Percentiles rank a stretch among this genome's conserved stretches.
Conservation (phyloP, 169 alveolate species). For the Cryptosporidium meleagridis region DNA sequence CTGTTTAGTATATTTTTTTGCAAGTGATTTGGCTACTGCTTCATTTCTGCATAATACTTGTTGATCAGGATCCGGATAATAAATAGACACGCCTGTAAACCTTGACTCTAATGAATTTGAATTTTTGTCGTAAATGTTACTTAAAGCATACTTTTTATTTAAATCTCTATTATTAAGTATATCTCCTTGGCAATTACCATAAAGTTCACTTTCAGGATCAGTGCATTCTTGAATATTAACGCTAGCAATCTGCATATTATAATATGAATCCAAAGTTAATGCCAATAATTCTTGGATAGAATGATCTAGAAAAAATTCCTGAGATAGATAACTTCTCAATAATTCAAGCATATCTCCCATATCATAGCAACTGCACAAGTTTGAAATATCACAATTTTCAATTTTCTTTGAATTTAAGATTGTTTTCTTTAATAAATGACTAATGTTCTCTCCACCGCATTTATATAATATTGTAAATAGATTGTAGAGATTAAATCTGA, state of each 20-base stretch:
- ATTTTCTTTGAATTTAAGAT: conserved; percentile 74
- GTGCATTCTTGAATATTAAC: conserved; percentile 47
- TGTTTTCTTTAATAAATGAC: conserved; percentile 73
- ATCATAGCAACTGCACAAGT: conserved; percentile 80
- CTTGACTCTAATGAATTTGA: conserved; percentile 46
- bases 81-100: conserved; percentile 77
- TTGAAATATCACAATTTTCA: conserved; percentile 77
- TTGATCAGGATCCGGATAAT: conserved; percentile 77
- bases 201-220: conserved; percentile 8
- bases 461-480: conserved; percentile 72
- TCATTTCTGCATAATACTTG: conserved; percentile 57
- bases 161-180: conserved; percentile 37
- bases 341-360: conserved; percentile 78
- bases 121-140: background rate
- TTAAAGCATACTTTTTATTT: background rate
- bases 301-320: conserved; percentile 68
- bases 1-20: conserved; percentile 20
- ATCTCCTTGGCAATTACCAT: background rate
- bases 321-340: conserved; percentile 71
- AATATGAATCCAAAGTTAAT: conserved; percentile 71
- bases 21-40: conserved; percentile 24
- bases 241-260: conserved; percentile 65
- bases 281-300: conserved; percentile 74
- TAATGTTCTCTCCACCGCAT: conserved; percentile 79
- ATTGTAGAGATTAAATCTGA: conserved; percentile 76